phyloP scores from a whole-genome alignment of 1,139 yeast genomes.

The Taiozyma onychis region DNA sequence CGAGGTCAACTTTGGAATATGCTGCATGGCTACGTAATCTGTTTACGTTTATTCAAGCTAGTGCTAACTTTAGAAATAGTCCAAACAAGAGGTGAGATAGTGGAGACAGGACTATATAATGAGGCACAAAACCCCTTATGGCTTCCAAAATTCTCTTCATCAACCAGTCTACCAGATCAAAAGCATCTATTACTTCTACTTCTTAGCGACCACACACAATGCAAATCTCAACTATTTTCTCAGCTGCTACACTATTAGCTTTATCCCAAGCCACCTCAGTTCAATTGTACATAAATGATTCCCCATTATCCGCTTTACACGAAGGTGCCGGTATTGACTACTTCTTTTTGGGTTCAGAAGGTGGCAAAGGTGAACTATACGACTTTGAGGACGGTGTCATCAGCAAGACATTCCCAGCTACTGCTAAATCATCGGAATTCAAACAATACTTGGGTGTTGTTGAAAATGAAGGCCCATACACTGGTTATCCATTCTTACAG shows the following conservation, averaged over 20 bases:
- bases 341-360: conserved; percentile 30
- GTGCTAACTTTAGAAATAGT: background rate
- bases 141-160: background rate
- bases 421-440: conserved; percentile 1
- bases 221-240: background rate
- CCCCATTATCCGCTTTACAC: conserved; percentile 29
- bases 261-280: background rate
- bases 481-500: conserved; percentile 11
- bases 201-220: background rate
- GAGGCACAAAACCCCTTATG: background rate
- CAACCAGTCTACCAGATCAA: background rate
- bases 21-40: background rate
- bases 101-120: background rate
- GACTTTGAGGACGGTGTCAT: conserved; percentile 1
- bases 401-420: background rate
- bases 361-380: conserved; percentile 10
- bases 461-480: background rate
- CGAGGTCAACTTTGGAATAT: no score
- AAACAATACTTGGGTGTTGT: conserved; percentile 4
- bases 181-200: background rate
- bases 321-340: conserved; percentile 56
- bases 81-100: background rate
- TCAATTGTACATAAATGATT: background rate
- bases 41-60: background rate
- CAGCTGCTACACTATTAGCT: background rate